Base-by-base conservation (phyloP, 768 basidiomycete genomes). In the Lentinula detonsa region DNA sequence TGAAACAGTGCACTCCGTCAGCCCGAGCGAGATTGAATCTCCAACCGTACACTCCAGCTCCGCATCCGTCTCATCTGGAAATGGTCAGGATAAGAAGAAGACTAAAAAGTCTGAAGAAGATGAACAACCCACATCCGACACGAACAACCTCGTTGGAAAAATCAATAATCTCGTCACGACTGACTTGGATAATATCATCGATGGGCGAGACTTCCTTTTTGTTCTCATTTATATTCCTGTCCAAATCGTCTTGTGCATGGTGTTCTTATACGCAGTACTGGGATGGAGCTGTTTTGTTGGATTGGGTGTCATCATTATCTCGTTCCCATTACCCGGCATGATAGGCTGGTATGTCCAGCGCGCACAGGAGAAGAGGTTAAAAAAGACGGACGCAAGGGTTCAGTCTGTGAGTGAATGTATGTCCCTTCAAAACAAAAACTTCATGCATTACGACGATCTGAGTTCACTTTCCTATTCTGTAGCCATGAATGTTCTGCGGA, bases 111-210 rank as follows among this genome's bases (percentile, higher is more conserved):
- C 63, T 9, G 61, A 33, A 23, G 55, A 51, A 7, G 65, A 66
- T 35, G 60, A 45, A 7, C n/a, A 13, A 37, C 55, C 9, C 42
- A 64, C 65, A 6, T 74, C 72, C 50, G 69, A 49, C 23, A 34
- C 72, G 5, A 74, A 73, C 7, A 85, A 87, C 66, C 71, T 90
- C 18, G 81, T 85, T 40, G 90, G 91, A 9, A 88, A 84, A 68
- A 85, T 93, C 68, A 92, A 88, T 69, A 92, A 90, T 51, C 48
- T 62, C 4, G 81, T 90, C 37, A 85, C 88, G 7, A 85, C 85
- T 1, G 90, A 93, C 70, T 49, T 79, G 62, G 65, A 60, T 31
- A 74, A 74, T 60, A 1, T 62, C 5, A 10, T 23, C 15, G 72
- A 57, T 4, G 58, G 71, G 11, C 62, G 73, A 31, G 73, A 79